Conservation (phyloP, 352 stramenopile species). For the Phytopythium ostracodes region DNA sequence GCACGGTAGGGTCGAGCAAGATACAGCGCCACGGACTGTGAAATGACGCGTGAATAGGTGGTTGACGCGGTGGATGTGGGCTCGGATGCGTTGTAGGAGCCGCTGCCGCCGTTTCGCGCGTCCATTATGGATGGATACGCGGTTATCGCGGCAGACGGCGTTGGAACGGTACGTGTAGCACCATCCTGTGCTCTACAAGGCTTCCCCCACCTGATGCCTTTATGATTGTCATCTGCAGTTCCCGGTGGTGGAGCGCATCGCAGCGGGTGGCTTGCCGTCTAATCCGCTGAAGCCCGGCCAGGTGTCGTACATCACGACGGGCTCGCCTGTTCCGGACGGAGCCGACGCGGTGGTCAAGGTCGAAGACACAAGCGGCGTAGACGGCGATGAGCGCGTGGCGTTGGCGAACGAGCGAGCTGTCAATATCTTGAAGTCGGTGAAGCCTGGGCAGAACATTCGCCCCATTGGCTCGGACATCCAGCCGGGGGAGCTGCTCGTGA, state of each 20-base stretch:
- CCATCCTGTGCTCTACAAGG: neutral
- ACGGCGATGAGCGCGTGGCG: constrained; percentile 19
- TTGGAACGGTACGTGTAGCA: constrained; percentile 38
- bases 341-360: constrained; percentile 94
- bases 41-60: neutral
- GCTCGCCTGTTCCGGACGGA: constrained; percentile 84
- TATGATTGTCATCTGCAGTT: constrained; percentile 28
- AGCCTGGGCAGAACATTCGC: constrained; percentile 73
- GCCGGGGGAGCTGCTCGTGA: constrained; percentile 70
- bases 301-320: constrained; percentile 94
- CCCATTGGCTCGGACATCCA: constrained; percentile 91
- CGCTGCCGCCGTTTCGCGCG: constrained; percentile 93
- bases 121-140: constrained; percentile 99
- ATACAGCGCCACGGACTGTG: neutral
- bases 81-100: constrained; percentile 46
- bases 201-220: neutral
- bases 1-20: constrained; percentile 19
- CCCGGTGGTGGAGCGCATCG: constrained; percentile 60
- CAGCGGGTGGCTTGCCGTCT: constrained; percentile 48
- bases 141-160: constrained; percentile 81
- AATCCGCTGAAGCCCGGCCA: constrained; percentile 36
- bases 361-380: constrained; percentile 84
- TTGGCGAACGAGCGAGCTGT: constrained; percentile 37
- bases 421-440: constrained; percentile 60
- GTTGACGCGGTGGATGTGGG: neutral